phyloP scores from a whole-genome alignment of 352 stramenopile genomes.

The Phytophthora multivora region DNA sequence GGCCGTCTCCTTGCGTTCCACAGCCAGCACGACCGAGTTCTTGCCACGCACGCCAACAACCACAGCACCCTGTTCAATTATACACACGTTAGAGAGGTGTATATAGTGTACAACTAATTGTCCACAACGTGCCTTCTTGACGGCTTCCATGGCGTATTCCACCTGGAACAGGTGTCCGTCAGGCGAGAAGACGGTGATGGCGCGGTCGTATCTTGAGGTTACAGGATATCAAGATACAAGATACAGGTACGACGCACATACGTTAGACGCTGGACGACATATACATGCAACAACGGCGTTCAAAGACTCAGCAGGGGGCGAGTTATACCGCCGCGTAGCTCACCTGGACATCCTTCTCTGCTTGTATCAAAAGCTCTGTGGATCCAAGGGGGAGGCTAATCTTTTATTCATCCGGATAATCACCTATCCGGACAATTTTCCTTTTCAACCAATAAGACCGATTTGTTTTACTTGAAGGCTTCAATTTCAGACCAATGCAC shows the following conservation, averaged over 20 bases:
- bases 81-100: neutral
- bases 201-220: constrained; percentile 95
- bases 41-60: constrained; percentile 97
- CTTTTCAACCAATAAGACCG: constrained; percentile 7
- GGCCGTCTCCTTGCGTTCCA: constrained; percentile 90
- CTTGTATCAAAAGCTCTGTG: constrained; percentile 24
- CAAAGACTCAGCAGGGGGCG: neutral
- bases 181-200: constrained; percentile 99
- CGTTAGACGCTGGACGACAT: neutral
- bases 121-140: constrained; percentile 87
- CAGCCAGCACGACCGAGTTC: constrained; percentile 94
- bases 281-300: neutral
- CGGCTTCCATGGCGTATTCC: constrained; percentile 99
- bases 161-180: constrained; percentile 99
- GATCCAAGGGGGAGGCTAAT: constrained; percentile 36
- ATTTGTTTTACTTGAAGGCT: constrained; percentile 13
- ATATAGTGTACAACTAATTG: constrained; percentile 7
- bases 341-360: constrained; percentile 49
- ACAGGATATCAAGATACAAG: neutral
- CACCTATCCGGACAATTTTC: neutral
- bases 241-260: neutral
- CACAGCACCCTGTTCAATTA: constrained; percentile 86
- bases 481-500: constrained; percentile 47
- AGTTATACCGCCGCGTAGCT: constrained; percentile 1
- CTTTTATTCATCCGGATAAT: constrained; percentile 10